Evolutionary conservation across 2,329 filamentous ascomycete genomes (phyloP), one percentile per base, ranked within the genome.

Genomic region (Aspergillus amoenus): DNA sequence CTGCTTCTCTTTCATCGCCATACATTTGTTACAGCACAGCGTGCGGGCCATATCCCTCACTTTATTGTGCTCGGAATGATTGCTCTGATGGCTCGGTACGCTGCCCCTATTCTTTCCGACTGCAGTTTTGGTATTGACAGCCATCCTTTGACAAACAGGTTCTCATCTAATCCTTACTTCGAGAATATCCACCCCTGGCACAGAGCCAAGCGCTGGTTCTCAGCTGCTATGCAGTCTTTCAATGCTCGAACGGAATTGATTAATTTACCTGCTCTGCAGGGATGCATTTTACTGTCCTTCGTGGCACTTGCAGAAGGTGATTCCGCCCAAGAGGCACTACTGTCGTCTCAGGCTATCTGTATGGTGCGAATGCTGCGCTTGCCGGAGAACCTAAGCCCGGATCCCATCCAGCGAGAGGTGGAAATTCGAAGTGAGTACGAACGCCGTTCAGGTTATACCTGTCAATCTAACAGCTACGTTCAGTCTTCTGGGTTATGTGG

Each of bases 361-460:
- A 55, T 55, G 52, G 45, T 55, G 7, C 52, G 39, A 13, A 47
- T 55, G 34, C n/a, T 55, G 45, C 45, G 24, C 27, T 24, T 55
- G 13, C 52, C 52, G 2, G 52, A 42, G 4, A 55, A 39, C 13
- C 15, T 55, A 7, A 55, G 52, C 24, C 6, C n/a, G 5, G 39
- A 55, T 4, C 44, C 45, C 9, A 55, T 55, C 9, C 45, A 55
- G 11, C 52, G 52, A 9, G 52, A 55, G 18, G 24, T 55, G 2
- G 45, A 55, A 27, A 55, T 55, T n/a, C 44, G 52, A 42, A 45
- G 52, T 55, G 34, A 39, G 44, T 34, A 11, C 5, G 12, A 12
- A 30, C 13, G 6, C 5, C 43, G 7, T 7, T 9, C 9, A 18
- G 6, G 9, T 30, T 4, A 12, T 11, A 11, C 5, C 15, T 15